Base-by-base conservation (phyloP, 495 filamentous ascomycete species). In the Collariella sp. region DNA sequence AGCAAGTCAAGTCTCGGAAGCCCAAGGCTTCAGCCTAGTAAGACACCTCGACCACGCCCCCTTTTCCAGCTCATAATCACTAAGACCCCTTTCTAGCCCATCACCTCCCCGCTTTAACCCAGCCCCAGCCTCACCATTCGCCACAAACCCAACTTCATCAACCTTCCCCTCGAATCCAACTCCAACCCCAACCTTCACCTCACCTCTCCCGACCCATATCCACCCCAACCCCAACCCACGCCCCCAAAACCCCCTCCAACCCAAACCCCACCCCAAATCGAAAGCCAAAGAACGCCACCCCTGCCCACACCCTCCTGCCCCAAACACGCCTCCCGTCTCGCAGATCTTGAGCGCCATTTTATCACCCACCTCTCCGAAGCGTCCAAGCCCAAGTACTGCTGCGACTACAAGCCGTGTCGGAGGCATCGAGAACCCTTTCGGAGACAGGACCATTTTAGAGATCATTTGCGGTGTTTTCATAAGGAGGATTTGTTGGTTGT, bases 391-490 rank as follows among this genome's bases (percentile, higher is more conserved):
- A 52, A 64, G 33, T 76, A 61, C 52, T 49, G 43, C 0, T 76
- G 74, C 61, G 74, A 76, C 58, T 74, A 71, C 60, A 62, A 59
- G 34, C 63, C 51, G 29, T 76, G 75, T 48, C 39, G 46, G 29
- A 70, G 75, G 2, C 62, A 66, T 33, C 52, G 59, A 11, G 35
- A 58, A 1, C 67, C 72, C 11, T 76, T 76, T 61, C 62, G 57
- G 46, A 65, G 75, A 1, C 65, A 65, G 15, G 75, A 77, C 43
- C 75, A 76, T 53, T 74, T 66, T 44, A 65, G 77, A 15, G 76
- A 79, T 36, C 78, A 81, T 56, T 66, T 75, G 9, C 65, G 76
- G 11, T 69, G 74, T 11, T 75, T 54, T 46, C 78, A 81, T 64
- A 66, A 61, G 20, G 78, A 81, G 58, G 76, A 79, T 53, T 58